Percentiles rank a stretch among this genome's conserved stretches.
Conservation (phyloP, 1,284 basidiomycete genomes). For the Lentinus polychrous region DNA sequence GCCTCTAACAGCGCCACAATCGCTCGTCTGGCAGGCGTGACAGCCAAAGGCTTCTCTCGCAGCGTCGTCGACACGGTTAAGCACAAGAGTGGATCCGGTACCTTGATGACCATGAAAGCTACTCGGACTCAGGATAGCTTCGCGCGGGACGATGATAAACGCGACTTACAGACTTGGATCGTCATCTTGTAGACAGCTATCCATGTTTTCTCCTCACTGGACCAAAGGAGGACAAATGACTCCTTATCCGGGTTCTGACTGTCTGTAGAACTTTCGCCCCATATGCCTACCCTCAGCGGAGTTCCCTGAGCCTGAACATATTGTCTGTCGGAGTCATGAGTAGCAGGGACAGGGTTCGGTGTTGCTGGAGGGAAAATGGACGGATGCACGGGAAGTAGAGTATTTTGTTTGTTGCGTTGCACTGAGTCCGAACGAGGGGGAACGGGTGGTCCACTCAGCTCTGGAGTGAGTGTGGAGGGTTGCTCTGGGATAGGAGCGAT, state of each 20-base stretch:
- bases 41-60: slow-evolving; percentile 58
- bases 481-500: slow-evolving; percentile 42
- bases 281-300: slow-evolving; percentile 59
- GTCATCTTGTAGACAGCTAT: slow-evolving; percentile 69
- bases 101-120: slow-evolving; percentile 72
- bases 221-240: slow-evolving; percentile 59
- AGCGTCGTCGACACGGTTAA: slow-evolving; percentile 77
- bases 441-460: slow-evolving; percentile 14
- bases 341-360: slow-evolving; percentile 68
- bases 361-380: slow-evolving; percentile 71
- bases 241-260: slow-evolving; percentile 26
- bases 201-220: slow-evolving; percentile 54
- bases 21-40: slow-evolving; percentile 45
- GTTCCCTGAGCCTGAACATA: slow-evolving; percentile 77
- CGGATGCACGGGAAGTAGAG: slow-evolving; percentile 33
- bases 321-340: slow-evolving; percentile 58
- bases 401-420: slow-evolving; percentile 4
- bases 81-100: slow-evolving; percentile 70
- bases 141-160: background rate
- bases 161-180: slow-evolving; percentile 67
- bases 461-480: slow-evolving; percentile 10
- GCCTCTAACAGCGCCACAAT: slow-evolving; percentile 38
- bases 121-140: background rate
- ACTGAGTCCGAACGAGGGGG: slow-evolving; percentile 23
- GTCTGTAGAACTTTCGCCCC: slow-evolving; percentile 49